Evolutionary conservation across 108 stramenopile genomes (phyloP).

Genomic region (Cyclotella kingstonii): DNA sequence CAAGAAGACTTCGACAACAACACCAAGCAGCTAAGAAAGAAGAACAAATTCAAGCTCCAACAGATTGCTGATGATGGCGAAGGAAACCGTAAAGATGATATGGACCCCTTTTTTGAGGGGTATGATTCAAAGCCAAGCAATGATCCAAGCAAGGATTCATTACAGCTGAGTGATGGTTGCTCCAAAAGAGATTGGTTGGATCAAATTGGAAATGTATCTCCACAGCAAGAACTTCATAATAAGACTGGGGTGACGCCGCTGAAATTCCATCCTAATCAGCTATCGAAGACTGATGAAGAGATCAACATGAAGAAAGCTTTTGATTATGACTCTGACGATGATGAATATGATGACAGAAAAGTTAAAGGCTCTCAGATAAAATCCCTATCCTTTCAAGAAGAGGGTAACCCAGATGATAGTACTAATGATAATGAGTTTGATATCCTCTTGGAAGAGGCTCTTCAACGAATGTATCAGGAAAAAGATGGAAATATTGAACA

Average conservation of each 20-base stretch:
- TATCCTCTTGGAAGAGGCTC: conserved; percentile 8
- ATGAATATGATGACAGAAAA: conserved; percentile 12
- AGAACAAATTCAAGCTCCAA: conserved; percentile 34
- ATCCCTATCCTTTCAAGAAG: too few relatives aligned
- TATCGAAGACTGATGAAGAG: background rate
- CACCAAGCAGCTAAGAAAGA: conserved; percentile 43
- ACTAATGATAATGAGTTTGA: conserved; percentile 3
- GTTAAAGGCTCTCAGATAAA: background rate
- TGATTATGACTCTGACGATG: conserved; percentile 30
- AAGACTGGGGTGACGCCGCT: conserved; percentile 3
- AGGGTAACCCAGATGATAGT: background rate
- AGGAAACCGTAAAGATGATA: conserved; percentile 37
- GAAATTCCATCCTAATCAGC: background rate
- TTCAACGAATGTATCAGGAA: background rate
- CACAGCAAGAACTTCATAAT: background rate
- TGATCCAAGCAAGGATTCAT: background rate
- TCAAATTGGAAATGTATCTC: conserved; percentile 1
- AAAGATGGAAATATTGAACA: conserved; percentile 19
- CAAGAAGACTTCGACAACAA: conserved; percentile 39
- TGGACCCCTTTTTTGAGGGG: conserved; percentile 36
- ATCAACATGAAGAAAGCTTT: conserved; percentile 9
- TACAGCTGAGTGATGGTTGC: background rate
- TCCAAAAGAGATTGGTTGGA: conserved; percentile 25
- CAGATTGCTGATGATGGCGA: conserved; percentile 39
- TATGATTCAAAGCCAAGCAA: conserved; percentile 26